Conservation (phyloP, 257 asterid genomes). For the Solanum chiquidenum region DNA sequence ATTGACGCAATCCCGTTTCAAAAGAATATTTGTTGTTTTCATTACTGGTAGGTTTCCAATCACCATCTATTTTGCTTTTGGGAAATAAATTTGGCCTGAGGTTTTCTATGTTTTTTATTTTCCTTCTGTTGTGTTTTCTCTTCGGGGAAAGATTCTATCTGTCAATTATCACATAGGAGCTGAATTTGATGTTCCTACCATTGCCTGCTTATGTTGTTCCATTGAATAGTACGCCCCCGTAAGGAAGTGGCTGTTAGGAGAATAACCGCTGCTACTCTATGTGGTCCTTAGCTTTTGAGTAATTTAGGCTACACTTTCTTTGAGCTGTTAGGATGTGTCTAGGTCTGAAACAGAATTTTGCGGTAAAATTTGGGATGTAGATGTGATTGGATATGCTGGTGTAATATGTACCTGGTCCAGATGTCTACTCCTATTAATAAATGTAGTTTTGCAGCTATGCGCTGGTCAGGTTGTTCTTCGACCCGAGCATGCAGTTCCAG, state of each 20-base stretch:
- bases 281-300: not conserved
- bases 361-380: not conserved
- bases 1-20: not conserved
- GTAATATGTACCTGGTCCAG: not conserved
- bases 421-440: not conserved
- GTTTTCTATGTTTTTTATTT: not conserved
- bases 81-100: not conserved
- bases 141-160: not conserved
- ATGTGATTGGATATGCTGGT: not conserved
- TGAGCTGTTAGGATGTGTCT: not conserved
- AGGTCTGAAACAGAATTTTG: not conserved
- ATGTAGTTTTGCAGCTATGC: slow-evolving; percentile 18
- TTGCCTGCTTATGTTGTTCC: not conserved
- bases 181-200: not conserved
- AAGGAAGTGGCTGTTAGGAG: not conserved
- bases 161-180: not conserved
- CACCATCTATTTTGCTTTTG: not conserved
- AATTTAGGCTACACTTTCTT: not conserved
- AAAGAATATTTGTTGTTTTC: not conserved
- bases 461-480: slow-evolving; percentile 39
- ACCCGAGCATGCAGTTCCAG: slow-evolving; percentile 43
- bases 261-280: not conserved
- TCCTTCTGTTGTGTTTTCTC: not conserved
- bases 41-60: not conserved
- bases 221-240: not conserved